These are phyloP conservation scores for Alternaria longipes DNA, from an alignment of 2,329 filamentous ascomycete species.

Conservation along the genomic window DNA sequence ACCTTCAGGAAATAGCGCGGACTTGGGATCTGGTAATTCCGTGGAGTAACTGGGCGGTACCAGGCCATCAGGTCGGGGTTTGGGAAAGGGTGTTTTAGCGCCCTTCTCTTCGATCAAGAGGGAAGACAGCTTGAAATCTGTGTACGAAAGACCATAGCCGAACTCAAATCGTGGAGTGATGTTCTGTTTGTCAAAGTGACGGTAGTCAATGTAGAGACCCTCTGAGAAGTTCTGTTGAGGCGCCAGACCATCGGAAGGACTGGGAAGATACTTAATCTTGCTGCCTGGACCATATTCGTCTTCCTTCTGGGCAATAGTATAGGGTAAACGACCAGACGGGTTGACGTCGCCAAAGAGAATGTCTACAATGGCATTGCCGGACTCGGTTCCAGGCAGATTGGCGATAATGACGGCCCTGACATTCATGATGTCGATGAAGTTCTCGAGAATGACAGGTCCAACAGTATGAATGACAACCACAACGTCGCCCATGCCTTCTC, in stretches of 20 bases:
- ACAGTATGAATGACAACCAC: slow-evolving; percentile 90
- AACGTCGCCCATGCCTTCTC: slow-evolving; percentile 68
- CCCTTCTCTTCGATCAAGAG: slow-evolving; percentile 57
- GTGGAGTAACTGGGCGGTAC: slow-evolving; percentile 59
- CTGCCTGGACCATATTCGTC: slow-evolving; percentile 79
- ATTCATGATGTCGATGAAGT: slow-evolving; percentile 78
- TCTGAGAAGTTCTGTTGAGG: slow-evolving; percentile 87
- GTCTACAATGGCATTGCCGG: slow-evolving; percentile 81
- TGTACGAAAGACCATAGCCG: slow-evolving; percentile 86
- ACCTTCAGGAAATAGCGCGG: slow-evolving; percentile 67
- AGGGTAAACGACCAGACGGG: slow-evolving; percentile 83
- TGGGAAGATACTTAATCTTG: slow-evolving; percentile 74
- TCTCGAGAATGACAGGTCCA: slow-evolving; percentile 81
- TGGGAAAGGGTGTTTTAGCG: slow-evolving; percentile 54
- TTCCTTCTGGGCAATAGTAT: slow-evolving; percentile 79
- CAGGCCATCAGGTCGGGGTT: slow-evolving; percentile 47
- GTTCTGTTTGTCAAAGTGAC: slow-evolving; percentile 80
- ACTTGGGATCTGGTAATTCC: slow-evolving; percentile 64
- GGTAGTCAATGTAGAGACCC: slow-evolving; percentile 88
- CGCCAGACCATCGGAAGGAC: slow-evolving; percentile 63
- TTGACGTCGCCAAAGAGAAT: slow-evolving; percentile 81
- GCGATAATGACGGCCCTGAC: slow-evolving; percentile 83
- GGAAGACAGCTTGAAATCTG: slow-evolving; percentile 71
- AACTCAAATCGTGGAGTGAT: slow-evolving; percentile 85
- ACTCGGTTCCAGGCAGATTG: slow-evolving; percentile 88